Base-by-base conservation (phyloP, 2,329 filamentous ascomycete genomes). In the Aspergillus versicolor region DNA sequence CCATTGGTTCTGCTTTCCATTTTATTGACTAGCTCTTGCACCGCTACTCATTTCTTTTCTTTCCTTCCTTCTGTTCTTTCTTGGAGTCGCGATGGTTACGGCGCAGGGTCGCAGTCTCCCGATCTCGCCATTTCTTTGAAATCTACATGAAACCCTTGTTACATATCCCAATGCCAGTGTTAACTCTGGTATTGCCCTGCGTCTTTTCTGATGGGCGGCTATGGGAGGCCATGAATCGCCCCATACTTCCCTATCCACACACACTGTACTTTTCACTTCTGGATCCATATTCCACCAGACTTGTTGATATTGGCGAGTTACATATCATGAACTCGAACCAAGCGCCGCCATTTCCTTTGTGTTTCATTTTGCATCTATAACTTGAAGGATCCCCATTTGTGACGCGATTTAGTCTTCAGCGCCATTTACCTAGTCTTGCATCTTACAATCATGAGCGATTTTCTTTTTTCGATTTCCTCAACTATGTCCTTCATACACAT, bases 381-480 rank as follows among this genome's bases (percentile, higher is more conserved):
- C 52, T 58, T 12, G 51, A 47, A 47, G 45, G 21, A 37, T 58
- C 54, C 48, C 57, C 22, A 30, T 63, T 61, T 61, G 61, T 63
- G 53, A 60, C 58, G 54, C 59, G 58, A 63, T 63, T 55, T 62
- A 49, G 49, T 58, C 53, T 62, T 62, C 61, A 61, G 54, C 64
- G 43, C 38, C 44, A 41, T 22, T 24, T 30, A 19, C 55, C 63
- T 64, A 64, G 59, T 60, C 49, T 66, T 61, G 61, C 63, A 65
- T 64, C 44, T 66, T 60, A 56, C 62, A 63, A 64, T 61, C 61
- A 66, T 63, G 66, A 66, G 62, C 64, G 61, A 63, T 58, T 64
- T 58, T n/a, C 47, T 21, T 32, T 54, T 19, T 34, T 47, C 34
- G 30, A 19, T 30, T 22, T 30, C 27, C 13, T 46, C 19, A 30